Evolutionary conservation across 2,329 filamentous ascomycete genomes (phyloP).

Genomic region (Beauveria varroae): DNA sequence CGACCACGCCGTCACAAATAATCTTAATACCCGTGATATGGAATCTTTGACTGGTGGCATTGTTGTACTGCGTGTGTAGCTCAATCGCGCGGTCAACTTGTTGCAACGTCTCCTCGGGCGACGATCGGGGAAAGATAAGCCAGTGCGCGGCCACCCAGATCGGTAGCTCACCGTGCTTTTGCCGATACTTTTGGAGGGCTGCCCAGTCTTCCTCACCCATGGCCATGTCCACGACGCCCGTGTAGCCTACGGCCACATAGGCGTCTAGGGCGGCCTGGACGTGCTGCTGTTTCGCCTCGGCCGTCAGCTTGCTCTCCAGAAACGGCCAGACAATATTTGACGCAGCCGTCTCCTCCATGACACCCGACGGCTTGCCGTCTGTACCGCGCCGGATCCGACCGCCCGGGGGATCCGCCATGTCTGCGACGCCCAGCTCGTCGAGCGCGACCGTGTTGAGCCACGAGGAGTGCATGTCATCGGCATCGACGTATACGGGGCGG

Average conservation of each 20-base stretch:
- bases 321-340: constrained; percentile 41
- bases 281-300: constrained; percentile 33
- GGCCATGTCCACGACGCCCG: constrained; percentile 45
- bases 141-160: constrained; percentile 42
- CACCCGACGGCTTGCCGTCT: constrained; percentile 34
- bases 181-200: constrained; percentile 28
- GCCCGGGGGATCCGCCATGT: constrained; percentile 33
- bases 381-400: constrained; percentile 37
- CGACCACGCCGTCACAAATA: constrained; percentile 56
- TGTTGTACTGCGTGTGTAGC: constrained; percentile 24
- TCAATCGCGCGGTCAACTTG: constrained; percentile 39
- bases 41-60: constrained; percentile 27
- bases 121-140: constrained; percentile 33
- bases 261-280: constrained; percentile 36
- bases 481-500: constrained; percentile 43
- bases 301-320: constrained; percentile 30
- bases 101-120: constrained; percentile 26
- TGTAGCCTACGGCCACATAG: constrained; percentile 39
- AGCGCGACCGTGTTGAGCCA: constrained; percentile 44
- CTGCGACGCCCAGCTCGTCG: constrained; percentile 34
- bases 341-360: constrained; percentile 38
- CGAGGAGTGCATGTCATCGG: constrained; percentile 41
- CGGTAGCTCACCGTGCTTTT: constrained; percentile 24
- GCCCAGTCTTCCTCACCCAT: constrained; percentile 44
- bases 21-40: constrained; percentile 55